A percentile compares a stretch with the other conserved stretches of the same genome.
These are phyloP conservation scores for Eremochloa ophiuroides DNA, from an alignment of 176 grass and related monocot genomes.

Conservation along the genomic window DNA sequence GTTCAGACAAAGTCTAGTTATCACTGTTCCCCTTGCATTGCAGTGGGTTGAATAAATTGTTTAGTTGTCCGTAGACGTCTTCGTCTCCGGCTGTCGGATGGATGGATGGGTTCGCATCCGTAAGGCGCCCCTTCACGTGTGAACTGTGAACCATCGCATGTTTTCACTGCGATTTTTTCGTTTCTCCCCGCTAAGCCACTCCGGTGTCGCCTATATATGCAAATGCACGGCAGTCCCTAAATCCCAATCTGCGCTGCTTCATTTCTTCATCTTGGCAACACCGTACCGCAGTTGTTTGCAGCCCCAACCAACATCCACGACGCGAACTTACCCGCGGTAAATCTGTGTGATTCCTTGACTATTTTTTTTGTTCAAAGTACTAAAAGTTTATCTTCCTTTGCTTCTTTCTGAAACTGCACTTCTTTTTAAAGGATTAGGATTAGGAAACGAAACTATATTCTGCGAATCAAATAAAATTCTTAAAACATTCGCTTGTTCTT, in stretches of 20 bases:
- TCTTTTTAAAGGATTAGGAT: background rate
- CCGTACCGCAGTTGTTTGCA: background rate
- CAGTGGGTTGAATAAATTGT: slow-evolving; percentile 83
- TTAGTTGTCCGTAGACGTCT: slow-evolving; percentile 10
- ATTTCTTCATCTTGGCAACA: background rate
- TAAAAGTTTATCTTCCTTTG: background rate
- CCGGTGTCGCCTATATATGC: slow-evolving; percentile 1
- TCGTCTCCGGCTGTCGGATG: background rate
- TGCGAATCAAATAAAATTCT: no score
- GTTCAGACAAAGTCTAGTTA: no score
- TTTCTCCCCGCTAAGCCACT: background rate
- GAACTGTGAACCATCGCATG: slow-evolving; percentile 12
- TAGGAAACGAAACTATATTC: background rate
- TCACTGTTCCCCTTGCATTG: no score
- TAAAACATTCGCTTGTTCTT: no score
- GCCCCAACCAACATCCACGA: background rate
- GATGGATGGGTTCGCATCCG: background rate
- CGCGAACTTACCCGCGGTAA: no score
- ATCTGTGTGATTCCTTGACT: background rate
- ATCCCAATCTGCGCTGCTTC: background rate
- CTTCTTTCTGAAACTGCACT: background rate
- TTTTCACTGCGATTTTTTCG: background rate
- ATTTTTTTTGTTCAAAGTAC: background rate
- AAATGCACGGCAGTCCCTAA: background rate
- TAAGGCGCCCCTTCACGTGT: background rate